Evolutionary conservation across 306 rosid species (phyloP).

Genomic region (Rosa multiflora): DNA sequence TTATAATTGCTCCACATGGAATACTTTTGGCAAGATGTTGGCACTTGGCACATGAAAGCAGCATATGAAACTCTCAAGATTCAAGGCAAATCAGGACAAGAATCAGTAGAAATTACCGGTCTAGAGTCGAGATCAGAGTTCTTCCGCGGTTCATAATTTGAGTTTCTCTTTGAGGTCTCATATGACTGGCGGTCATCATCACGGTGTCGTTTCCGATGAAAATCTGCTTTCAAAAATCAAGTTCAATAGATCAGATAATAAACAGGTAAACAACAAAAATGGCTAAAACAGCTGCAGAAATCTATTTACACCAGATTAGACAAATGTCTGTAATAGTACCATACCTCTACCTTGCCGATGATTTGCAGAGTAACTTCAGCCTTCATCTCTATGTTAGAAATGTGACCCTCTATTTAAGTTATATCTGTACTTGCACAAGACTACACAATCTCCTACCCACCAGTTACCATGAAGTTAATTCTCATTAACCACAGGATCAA

Average conservation of each 20-base stretch:
- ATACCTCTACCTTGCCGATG: conserved; percentile 81
- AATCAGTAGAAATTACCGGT: conserved; percentile 56
- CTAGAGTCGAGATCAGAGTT: conserved; percentile 74
- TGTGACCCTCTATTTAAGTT: too few species aligned
- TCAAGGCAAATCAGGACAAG: conserved; percentile 15
- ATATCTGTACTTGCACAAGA: too few species aligned
- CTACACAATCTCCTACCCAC: too few species aligned
- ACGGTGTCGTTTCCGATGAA: conserved; percentile 65
- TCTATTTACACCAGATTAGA: conserved; percentile 13
- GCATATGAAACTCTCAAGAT: background rate
- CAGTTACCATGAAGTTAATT: too few species aligned
- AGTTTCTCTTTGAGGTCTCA: conserved; percentile 61
- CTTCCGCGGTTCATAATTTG: conserved; percentile 73
- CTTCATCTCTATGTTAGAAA: too few species aligned
- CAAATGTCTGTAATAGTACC: conserved; percentile 16
- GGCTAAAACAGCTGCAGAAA: background rate
- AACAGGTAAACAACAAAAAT: background rate
- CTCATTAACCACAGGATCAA: too few species aligned
- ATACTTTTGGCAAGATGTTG: background rate
- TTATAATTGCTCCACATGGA: background rate
- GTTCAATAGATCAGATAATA: background rate
- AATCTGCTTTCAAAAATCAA: conserved; percentile 43
- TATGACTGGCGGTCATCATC: conserved; percentile 77
- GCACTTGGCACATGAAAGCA: conserved; percentile 25
- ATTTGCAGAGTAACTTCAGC: too few species aligned